Evolutionary conservation across 257 asterid species (phyloP).

Genomic region (Coffea eugenioides): DNA sequence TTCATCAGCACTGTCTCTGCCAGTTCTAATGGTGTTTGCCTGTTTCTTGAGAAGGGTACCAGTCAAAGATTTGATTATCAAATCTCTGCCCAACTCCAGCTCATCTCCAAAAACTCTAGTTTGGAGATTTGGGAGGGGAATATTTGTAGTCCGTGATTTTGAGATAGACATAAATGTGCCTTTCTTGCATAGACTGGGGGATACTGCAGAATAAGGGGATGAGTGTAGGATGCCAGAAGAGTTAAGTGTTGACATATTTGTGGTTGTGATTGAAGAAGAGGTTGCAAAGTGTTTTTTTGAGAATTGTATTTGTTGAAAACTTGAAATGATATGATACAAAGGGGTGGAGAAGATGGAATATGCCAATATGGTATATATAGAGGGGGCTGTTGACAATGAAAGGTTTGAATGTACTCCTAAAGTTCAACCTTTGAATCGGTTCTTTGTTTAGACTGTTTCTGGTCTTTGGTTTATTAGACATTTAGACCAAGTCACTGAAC

Average conservation of each 20-base stretch:
- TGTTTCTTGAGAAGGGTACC: slow-evolving; percentile 2
- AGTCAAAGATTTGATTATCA: neutral
- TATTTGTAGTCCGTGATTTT: neutral
- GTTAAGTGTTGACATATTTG: slow-evolving; percentile 10
- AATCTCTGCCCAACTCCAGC: neutral
- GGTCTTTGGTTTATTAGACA: neutral
- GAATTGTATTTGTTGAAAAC: too few species aligned
- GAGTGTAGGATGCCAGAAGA: neutral
- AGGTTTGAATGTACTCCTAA: neutral
- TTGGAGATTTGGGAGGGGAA: slow-evolving; percentile 7
- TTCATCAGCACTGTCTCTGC: neutral
- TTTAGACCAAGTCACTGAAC: neutral
- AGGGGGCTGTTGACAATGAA: neutral
- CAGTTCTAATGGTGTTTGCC: neutral
- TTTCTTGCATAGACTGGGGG: neutral
- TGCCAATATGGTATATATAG: neutral
- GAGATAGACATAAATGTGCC: slow-evolving; percentile 11
- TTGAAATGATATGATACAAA: too few species aligned
- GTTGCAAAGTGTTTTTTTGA: too few species aligned
- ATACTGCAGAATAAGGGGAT: neutral
- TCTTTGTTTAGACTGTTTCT: neutral
- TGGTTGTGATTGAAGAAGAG: too few species aligned
- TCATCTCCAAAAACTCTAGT: slow-evolving; percentile 10
- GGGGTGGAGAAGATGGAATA: neutral
- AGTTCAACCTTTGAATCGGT: slow-evolving; percentile 7